phyloP scores from a whole-genome alignment of 2,329 filamentous ascomycete genomes.

The Fonsecaea pedrosoi region DNA sequence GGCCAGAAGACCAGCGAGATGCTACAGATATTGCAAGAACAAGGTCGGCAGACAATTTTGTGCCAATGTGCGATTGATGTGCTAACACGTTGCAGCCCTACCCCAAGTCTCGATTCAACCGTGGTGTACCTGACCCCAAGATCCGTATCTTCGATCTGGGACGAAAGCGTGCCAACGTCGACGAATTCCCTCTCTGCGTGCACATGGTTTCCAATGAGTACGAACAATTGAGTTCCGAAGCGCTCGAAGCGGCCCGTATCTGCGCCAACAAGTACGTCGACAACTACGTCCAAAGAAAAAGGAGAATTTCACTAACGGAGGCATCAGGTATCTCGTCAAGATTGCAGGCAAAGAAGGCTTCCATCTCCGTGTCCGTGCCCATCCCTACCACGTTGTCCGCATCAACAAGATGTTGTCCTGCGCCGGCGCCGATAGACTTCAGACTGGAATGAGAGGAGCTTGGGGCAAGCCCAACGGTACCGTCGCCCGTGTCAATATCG shows the following conservation, averaged over 20 bases:
- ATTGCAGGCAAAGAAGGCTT: constrained; percentile 73
- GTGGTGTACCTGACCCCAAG: constrained; percentile 85
- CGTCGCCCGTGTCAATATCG: constrained; percentile 99
- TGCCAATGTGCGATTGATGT: background rate
- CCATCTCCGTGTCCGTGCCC: constrained; percentile 78
- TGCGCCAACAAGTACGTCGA: constrained; percentile 93
- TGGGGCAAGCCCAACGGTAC: constrained; percentile 99
- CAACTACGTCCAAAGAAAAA: constrained; percentile 10
- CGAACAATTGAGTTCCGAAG: constrained; percentile 99
- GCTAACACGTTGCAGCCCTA: constrained; percentile 70
- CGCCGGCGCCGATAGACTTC: constrained; percentile 99
- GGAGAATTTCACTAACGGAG: constrained; percentile 24
- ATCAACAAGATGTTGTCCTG: constrained; percentile 99
- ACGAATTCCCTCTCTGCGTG: constrained; percentile 99
- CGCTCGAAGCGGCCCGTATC: constrained; percentile 99
- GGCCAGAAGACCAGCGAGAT: constrained; percentile 98
- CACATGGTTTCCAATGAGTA: constrained; percentile 99
- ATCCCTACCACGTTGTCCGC: constrained; percentile 99
- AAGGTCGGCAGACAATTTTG: constrained; percentile 73
- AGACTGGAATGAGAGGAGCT: constrained; percentile 99
- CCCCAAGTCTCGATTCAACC: constrained; percentile 99
- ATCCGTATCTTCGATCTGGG: constrained; percentile 98
- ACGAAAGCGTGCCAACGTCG: constrained; percentile 97
- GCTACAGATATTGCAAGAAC: constrained; percentile 99
- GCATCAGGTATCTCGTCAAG: constrained; percentile 69